Conservation (phyloP, 140 eudicot genomes). For the Cichorium intybus region DNA sequence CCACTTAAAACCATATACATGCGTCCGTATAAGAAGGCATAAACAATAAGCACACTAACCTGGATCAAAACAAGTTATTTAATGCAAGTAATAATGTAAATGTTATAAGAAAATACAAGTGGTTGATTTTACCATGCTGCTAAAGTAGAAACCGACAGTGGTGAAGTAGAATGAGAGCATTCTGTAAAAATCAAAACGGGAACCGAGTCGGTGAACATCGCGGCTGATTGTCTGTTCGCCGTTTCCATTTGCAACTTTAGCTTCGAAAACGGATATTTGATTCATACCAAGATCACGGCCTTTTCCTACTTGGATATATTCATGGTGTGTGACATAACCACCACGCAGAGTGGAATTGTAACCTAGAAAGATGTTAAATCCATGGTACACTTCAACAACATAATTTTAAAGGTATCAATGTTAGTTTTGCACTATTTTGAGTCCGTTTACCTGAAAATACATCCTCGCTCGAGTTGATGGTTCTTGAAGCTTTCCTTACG, state of each 20-base stretch:
- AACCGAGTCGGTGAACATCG: conserved; percentile 94
- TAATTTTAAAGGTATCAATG: too few species aligned
- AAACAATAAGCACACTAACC: conserved; percentile 93
- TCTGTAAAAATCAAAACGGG: conserved; percentile 91
- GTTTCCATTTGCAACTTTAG: conserved; percentile 96
- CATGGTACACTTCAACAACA: background rate
- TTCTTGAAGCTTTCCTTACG: conserved; percentile 91
- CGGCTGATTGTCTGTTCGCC: conserved; percentile 99
- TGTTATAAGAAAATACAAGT: background rate
- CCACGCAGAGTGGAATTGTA: conserved; percentile 93
- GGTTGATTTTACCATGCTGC: conserved; percentile 80
- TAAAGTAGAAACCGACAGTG: conserved; percentile 95
- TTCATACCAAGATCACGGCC: conserved; percentile 99
- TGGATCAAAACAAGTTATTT: conserved; percentile 37
- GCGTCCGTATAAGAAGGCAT: conserved; percentile 83
- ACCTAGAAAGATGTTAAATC: conserved; percentile 42
- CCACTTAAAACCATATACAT: conserved; percentile 94
- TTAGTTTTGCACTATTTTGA: background rate
- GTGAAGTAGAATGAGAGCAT: conserved; percentile 97
- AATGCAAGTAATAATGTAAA: conserved; percentile 5
- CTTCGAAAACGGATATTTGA: conserved; percentile 94
- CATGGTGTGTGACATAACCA: conserved; percentile 93
- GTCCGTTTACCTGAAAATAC: conserved; percentile 69
- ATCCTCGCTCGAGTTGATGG: conserved; percentile 90
- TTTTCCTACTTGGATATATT: conserved; percentile 95